Evolutionary conservation across 257 asterid species (phyloP).

Genomic region (Salvia hispanica): DNA sequence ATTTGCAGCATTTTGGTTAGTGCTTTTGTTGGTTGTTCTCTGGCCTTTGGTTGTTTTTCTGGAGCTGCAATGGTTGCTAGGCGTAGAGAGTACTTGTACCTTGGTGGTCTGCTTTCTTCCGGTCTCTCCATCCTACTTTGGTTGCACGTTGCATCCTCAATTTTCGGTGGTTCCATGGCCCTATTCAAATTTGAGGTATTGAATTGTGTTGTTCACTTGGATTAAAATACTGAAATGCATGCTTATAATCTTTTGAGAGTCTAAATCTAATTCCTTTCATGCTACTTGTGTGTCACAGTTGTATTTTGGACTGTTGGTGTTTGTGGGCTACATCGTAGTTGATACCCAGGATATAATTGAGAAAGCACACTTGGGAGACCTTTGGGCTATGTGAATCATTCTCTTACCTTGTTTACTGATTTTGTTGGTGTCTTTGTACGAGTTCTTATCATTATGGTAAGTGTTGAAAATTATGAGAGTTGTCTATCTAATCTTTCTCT

Average conservation of each 20-base stretch:
- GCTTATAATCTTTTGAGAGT: neutral
- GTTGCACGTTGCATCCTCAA: slow-evolving; percentile 83
- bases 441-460: slow-evolving; percentile 87
- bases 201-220: neutral
- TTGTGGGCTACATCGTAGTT: slow-evolving; percentile 90
- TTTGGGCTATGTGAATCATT: slow-evolving; percentile 82
- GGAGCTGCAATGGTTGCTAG: slow-evolving; percentile 95
- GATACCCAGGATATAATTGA: slow-evolving; percentile 94
- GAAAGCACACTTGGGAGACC: slow-evolving; percentile 84
- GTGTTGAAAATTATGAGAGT: neutral
- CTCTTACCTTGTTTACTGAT: slow-evolving; percentile 81
- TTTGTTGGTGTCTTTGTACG: slow-evolving; percentile 81
- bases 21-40: slow-evolving; percentile 85
- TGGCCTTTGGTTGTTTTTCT: slow-evolving; percentile 95
- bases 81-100: slow-evolving; percentile 90
- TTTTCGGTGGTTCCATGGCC: slow-evolving; percentile 88
- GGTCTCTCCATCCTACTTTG: slow-evolving; percentile 86
- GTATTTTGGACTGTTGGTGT: slow-evolving; percentile 88
- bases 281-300: slow-evolving; percentile 47
- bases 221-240: neutral
- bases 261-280: neutral
- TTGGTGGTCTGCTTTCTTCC: slow-evolving; percentile 86
- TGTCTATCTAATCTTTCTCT: neutral
- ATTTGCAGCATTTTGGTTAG: slow-evolving; percentile 67
- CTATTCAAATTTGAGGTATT: slow-evolving; percentile 90